phyloP scores from a whole-genome alignment of 768 basidiomycete genomes.

The Auricularia sp. region DNA sequence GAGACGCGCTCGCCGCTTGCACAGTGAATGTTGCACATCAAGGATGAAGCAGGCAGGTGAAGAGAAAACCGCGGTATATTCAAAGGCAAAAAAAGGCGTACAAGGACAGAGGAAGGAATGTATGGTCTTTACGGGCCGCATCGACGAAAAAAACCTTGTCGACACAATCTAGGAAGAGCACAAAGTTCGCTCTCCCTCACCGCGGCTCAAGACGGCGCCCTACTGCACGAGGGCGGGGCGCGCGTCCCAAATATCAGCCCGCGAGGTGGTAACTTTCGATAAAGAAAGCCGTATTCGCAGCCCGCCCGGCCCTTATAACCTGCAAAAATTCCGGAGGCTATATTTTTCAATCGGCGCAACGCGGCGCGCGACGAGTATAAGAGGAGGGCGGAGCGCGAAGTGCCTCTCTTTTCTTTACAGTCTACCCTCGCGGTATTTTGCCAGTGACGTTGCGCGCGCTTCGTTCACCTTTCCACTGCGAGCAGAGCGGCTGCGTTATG shows the following conservation, averaged over 20 bases:
- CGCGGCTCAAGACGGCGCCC: neutral
- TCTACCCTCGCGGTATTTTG: neutral
- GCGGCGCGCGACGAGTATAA: neutral
- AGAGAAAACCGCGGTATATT: too few species aligned
- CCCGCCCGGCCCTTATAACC: neutral
- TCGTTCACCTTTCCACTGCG: neutral
- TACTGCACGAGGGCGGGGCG: neutral
- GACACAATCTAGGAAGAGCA: neutral
- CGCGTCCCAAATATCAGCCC: neutral
- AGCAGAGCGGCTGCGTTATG: neutral
- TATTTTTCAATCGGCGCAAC: neutral
- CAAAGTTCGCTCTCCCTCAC: neutral
- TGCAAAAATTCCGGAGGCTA: neutral
- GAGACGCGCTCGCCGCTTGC: too few species aligned
- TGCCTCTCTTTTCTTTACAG: neutral
- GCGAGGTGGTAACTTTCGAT: neutral
- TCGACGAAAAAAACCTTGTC: neutral
- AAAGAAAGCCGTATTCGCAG: neutral
- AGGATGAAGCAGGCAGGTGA: too few species aligned
- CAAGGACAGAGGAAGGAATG: neutral
- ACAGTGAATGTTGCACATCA: too few species aligned
- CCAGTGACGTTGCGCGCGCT: neutral
- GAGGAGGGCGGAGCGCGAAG: neutral
- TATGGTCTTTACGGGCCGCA: slow-evolving; percentile 1
- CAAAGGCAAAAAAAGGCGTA: too few species aligned